A percentile compares a stretch with the other conserved stretches of the same genome.
Evolutionary conservation across 225 moss, liverwort and hornwort species (phyloP).

Genomic region (Lunularia cruciata): DNA sequence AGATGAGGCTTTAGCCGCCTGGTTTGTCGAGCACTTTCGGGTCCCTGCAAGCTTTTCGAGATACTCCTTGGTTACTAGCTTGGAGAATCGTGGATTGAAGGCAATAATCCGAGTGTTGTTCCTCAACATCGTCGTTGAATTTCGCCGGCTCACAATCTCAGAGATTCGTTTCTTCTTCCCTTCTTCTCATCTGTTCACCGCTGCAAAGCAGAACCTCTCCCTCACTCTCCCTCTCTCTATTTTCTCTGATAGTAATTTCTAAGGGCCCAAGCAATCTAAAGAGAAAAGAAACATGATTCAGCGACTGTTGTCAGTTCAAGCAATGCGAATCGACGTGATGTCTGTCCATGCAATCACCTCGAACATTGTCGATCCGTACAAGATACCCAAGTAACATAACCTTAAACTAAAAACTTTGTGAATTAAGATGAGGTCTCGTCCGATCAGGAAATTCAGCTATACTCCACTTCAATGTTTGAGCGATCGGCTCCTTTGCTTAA

Average conservation of each 20-base stretch:
- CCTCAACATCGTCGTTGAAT: conserved; percentile 18
- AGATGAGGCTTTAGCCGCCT: not conserved
- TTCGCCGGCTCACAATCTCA: not conserved
- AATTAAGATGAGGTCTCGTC: no score
- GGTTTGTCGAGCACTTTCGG: not conserved
- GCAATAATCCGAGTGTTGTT: conserved; percentile 20
- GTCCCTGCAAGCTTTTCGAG: conserved; percentile 23
- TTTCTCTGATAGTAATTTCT: not conserved
- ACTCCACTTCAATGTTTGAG: no score
- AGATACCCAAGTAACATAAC: not conserved
- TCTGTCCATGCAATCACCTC: not conserved
- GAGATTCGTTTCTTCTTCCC: no score
- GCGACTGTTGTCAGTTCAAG: not conserved
- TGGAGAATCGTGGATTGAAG: conserved; percentile 17
- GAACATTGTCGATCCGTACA: not conserved
- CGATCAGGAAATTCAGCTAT: no score
- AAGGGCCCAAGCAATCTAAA: not conserved
- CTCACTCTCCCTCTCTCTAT: not conserved
- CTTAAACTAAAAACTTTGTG: not conserved
- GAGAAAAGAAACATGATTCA: not conserved
- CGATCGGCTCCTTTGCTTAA: no score
- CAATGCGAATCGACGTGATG: not conserved
- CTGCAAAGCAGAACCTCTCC: not conserved
- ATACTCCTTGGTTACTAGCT: conserved; percentile 17
- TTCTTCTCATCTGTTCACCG: not conserved